Conservation (phyloP, 352 stramenopile species). For the Peronospora farinosa region DNA sequence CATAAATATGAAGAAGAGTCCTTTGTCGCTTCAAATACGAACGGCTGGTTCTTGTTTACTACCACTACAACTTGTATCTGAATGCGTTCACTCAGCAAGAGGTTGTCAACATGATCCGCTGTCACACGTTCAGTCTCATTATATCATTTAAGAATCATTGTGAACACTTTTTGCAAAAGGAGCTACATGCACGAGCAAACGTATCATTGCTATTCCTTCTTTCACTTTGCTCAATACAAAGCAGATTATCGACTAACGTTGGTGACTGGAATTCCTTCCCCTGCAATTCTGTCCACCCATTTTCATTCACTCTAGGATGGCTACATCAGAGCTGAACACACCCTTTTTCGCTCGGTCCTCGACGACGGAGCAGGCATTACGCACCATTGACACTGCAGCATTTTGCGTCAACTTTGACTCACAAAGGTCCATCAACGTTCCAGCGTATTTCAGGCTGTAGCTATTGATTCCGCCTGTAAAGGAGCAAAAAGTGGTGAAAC, state of each 20-base stretch:
- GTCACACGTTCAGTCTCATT: slow-evolving; percentile 66
- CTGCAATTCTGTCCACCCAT: slow-evolving; percentile 22
- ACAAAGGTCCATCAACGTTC: slow-evolving; percentile 42
- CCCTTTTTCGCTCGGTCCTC: slow-evolving; percentile 5
- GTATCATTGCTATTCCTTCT: neutral
- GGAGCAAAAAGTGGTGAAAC: slow-evolving; percentile 29
- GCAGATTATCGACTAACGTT: slow-evolving; percentile 23
- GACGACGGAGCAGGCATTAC: slow-evolving; percentile 24
- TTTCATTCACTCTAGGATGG: slow-evolving; percentile 20
- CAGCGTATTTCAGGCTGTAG: slow-evolving; percentile 67
- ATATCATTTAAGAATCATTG: slow-evolving; percentile 74
- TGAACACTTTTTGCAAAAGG: slow-evolving; percentile 29
- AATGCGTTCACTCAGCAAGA: slow-evolving; percentile 56
- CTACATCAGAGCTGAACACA: slow-evolving; percentile 35
- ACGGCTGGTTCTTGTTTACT: neutral
- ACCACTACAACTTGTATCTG: slow-evolving; percentile 1
- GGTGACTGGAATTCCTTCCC: neutral
- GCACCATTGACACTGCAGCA: slow-evolving; percentile 28
- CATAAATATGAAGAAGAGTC: neutral
- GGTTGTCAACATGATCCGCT: slow-evolving; percentile 45
- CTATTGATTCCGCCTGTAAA: slow-evolving; percentile 42
- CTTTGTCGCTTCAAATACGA: neutral
- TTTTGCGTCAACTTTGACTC: slow-evolving; percentile 23
- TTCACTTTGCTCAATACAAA: neutral
- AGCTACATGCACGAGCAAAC: neutral